Conservation (phyloP, 2,329 filamentous ascomycete species). For the Moelleriella libera region DNA sequence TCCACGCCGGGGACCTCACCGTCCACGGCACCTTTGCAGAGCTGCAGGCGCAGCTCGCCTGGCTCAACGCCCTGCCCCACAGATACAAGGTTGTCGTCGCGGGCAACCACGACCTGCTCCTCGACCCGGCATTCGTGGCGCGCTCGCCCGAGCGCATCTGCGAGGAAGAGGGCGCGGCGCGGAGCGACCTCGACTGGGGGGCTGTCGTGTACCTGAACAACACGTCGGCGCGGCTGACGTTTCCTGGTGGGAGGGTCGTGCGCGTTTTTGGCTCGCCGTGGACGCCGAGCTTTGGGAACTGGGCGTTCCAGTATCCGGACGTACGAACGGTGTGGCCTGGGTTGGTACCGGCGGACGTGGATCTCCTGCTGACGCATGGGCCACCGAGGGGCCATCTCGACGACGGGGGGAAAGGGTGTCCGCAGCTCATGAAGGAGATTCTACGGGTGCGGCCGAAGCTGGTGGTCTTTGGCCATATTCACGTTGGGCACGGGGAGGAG, state of each 20-base stretch:
- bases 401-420: neutral
- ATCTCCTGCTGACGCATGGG: neutral
- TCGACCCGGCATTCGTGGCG: neutral
- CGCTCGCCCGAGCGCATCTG: neutral
- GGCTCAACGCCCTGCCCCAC: too few relatives aligned
- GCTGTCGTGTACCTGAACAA: neutral
- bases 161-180: neutral
- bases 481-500: neutral
- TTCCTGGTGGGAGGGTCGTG: neutral
- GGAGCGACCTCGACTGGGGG: neutral
- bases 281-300: neutral
- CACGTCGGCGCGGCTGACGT: neutral
- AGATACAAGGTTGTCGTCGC: neutral
- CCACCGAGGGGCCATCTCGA: neutral
- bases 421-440: neutral
- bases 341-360: neutral
- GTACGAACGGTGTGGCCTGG: neutral
- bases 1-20: too few relatives aligned
- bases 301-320: neutral
- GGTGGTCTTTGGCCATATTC: neutral
- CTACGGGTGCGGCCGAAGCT: neutral
- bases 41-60: too few relatives aligned
- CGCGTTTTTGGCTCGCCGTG: neutral
- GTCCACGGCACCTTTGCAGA: too few relatives aligned
- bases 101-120: neutral